phyloP scores from a whole-genome alignment of 495 filamentous ascomycete species.

The Hypoxylon subgilvum region DNA sequence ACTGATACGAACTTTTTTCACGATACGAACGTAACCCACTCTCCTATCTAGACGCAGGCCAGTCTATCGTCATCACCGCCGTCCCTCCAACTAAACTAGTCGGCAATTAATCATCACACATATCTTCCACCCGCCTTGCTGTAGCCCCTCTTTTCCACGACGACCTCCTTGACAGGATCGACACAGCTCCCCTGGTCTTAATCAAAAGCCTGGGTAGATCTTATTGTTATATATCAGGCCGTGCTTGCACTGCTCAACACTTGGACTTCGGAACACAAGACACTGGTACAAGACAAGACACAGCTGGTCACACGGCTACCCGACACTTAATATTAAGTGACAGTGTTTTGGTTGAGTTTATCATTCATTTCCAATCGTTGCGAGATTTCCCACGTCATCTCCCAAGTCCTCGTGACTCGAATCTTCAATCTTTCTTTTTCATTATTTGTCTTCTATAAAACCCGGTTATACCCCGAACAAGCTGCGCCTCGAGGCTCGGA shows the following conservation, averaged over 20 bases:
- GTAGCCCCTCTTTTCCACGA: constrained; percentile 35
- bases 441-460: constrained; percentile 1
- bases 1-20: constrained; percentile 31
- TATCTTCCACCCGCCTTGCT: constrained; percentile 26
- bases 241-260: constrained; percentile 13
- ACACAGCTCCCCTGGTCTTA: constrained; percentile 34
- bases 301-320: constrained; percentile 29
- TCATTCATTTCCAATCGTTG: constrained; percentile 27
- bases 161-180: constrained; percentile 37
- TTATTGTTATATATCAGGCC: constrained; percentile 38
- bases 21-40: constrained; percentile 37
- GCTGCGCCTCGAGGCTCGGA: constrained; percentile 37
- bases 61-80: constrained; percentile 30
- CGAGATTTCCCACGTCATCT: constrained; percentile 25
- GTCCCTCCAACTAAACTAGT: constrained; percentile 21
- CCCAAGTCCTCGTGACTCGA: constrained; percentile 26
- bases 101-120: constrained; percentile 35
- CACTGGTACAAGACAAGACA: constrained; percentile 28
- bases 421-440: background rate
- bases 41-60: constrained; percentile 32
- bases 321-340: constrained; percentile 17
- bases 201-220: constrained; percentile 36
- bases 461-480: constrained; percentile 13
- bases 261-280: constrained; percentile 26
- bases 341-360: constrained; percentile 17